A percentile compares a stretch with the other conserved stretches of the same genome.
These are phyloP conservation scores for Ustilago shanxiensis DNA, from an alignment of 1,284 basidiomycete species.

Conservation along the genomic window DNA sequence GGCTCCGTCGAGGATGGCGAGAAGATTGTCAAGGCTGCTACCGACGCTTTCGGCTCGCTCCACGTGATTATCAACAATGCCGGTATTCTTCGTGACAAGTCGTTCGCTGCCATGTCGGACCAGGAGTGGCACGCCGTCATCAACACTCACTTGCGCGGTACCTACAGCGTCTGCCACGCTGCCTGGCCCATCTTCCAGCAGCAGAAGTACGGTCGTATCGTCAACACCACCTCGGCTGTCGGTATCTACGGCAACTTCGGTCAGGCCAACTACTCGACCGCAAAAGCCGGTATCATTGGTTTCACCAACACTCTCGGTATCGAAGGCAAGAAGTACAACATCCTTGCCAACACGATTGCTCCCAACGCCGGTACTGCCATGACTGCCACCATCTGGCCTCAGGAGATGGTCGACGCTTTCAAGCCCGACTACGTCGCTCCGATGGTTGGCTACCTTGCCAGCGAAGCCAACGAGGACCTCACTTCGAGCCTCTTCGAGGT, in stretches of 20 bases:
- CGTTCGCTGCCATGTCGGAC: constrained; percentile 88
- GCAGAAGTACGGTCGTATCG: constrained; percentile 95
- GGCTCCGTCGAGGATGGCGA: constrained; percentile 90
- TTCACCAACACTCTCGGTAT: constrained; percentile 89
- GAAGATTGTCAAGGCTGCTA: constrained; percentile 85
- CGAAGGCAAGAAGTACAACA: constrained; percentile 89
- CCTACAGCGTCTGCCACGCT: constrained; percentile 80
- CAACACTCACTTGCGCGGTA: constrained; percentile 82
- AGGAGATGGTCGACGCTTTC: constrained; percentile 94
- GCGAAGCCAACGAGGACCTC: constrained; percentile 80
- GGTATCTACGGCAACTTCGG: constrained; percentile 95
- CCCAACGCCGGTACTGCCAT: constrained; percentile 80
- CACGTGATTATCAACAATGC: constrained; percentile 94
- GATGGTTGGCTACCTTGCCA: constrained; percentile 89
- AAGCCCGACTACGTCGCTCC: constrained; percentile 95
- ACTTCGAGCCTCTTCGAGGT: constrained; percentile 88
- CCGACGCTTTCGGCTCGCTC: constrained; percentile 88
- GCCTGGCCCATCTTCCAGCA: constrained; percentile 97
- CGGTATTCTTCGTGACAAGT: constrained; percentile 88
- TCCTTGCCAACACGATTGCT: constrained; percentile 89
- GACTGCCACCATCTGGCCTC: constrained; percentile 76
- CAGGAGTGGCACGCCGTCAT: constrained; percentile 95
- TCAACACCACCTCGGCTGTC: constrained; percentile 92
- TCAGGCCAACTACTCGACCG: constrained; percentile 82
- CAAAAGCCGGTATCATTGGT: constrained; percentile 93